A percentile compares a stretch with the other conserved stretches of the same genome.
Evolutionary conservation across 768 basidiomycete genomes (phyloP).

Genomic region (Termitomyces sp.): DNA sequence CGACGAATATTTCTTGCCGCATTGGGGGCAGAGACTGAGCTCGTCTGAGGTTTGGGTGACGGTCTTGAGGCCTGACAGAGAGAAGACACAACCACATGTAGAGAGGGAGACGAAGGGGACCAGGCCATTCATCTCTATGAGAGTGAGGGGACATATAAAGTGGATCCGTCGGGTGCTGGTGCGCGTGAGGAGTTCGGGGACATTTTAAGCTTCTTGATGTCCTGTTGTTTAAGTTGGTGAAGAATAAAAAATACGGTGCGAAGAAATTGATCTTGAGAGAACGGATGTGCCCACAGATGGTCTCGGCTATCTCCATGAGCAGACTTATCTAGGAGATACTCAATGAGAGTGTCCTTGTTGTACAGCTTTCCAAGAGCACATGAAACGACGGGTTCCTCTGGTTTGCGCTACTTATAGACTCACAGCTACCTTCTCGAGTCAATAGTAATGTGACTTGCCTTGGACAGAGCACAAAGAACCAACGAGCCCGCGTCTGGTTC

Average conservation of each 20-base stretch:
- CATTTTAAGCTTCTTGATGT: conserved; percentile 76
- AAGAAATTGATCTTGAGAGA: conserved; percentile 60
- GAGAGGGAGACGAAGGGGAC: conserved; percentile 85
- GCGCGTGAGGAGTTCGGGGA: conserved; percentile 60
- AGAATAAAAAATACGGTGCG: not conserved
- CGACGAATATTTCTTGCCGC: conserved; percentile 56
- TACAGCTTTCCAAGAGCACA: conserved; percentile 92
- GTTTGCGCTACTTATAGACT: conserved; percentile 47
- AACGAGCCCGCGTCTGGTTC: conserved; percentile 80
- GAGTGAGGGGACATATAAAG: conserved; percentile 87
- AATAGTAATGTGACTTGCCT: conserved; percentile 42
- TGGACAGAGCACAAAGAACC: conserved; percentile 94
- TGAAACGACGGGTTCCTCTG: conserved; percentile 86
- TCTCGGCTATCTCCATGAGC: conserved; percentile 85
- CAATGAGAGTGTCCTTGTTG: conserved; percentile 91
- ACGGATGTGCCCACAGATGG: conserved; percentile 61
- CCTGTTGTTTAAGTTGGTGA: conserved; percentile 37
- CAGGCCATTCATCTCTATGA: conserved; percentile 92
- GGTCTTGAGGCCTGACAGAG: conserved; percentile 74
- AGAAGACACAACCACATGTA: conserved; percentile 88
- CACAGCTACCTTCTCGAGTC: not conserved
- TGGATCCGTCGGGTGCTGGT: conserved; percentile 35
- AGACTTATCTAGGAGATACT: conserved; percentile 78
- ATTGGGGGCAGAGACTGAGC: conserved; percentile 71
- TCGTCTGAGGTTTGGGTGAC: conserved; percentile 41